Evolutionary conservation across 2,329 filamentous ascomycete species (phyloP).

Genomic region (Lachnellula arida): DNA sequence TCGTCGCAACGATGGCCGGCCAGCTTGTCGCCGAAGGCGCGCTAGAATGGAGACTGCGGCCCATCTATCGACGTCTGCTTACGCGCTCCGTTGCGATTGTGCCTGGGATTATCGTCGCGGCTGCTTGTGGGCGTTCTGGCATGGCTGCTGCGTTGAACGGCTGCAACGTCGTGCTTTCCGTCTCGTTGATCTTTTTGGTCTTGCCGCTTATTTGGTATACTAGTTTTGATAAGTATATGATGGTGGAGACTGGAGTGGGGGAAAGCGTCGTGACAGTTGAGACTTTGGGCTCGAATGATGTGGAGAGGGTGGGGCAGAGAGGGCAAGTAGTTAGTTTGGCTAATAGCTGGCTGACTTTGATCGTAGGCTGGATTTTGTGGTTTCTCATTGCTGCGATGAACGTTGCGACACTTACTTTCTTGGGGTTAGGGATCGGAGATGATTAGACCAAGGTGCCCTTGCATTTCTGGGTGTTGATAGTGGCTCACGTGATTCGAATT

Average conservation of each 20-base stretch:
- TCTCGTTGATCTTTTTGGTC: conserved; percentile 75
- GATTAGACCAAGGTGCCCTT: neutral
- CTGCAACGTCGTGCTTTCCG: conserved; percentile 69
- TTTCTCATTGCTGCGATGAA: conserved; percentile 71
- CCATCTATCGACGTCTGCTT: conserved; percentile 72
- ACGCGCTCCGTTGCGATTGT: conserved; percentile 75
- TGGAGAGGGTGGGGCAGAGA: conserved; percentile 29
- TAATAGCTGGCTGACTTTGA: conserved; percentile 60
- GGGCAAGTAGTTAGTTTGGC: conserved; percentile 46
- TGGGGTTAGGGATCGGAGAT: conserved; percentile 38
- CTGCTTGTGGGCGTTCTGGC: conserved; percentile 63
- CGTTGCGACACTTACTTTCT: conserved; percentile 62
- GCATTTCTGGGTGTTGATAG: too few species aligned
- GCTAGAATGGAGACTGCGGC: conserved; percentile 65
- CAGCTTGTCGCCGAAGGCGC: conserved; percentile 85
- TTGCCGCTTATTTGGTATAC: conserved; percentile 83
- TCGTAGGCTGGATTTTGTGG: conserved; percentile 61
- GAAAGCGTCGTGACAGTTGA: conserved; percentile 10
- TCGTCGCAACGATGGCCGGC: conserved; percentile 81
- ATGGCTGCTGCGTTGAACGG: conserved; percentile 67
- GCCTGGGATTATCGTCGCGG: conserved; percentile 77
- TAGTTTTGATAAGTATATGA: conserved; percentile 73
- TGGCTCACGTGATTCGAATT: too few species aligned
- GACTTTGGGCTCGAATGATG: neutral
- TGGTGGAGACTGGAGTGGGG: conserved; percentile 27